Base-by-base conservation (phyloP, 768 basidiomycete genomes). In the Galerina marginata region DNA sequence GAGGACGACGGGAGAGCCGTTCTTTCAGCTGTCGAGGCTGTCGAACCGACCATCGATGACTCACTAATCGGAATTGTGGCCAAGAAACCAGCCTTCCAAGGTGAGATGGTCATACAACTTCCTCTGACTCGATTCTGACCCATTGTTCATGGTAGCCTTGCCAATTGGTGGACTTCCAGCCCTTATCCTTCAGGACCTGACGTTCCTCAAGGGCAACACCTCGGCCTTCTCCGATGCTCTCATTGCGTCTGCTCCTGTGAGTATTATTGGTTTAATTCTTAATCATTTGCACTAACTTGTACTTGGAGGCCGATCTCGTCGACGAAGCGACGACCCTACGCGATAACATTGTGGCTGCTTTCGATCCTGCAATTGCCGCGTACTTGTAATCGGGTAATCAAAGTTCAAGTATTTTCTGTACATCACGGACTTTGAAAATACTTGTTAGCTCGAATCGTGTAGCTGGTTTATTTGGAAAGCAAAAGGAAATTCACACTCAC, bases 131-230 rank as follows among this genome's bases (percentile, higher is more conserved):
- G n/a, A 53, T n/a, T 29, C 23, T 51, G 10, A 38, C 6, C 5
- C 29, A 20, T 33, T 7, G 29, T 33, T 33, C 20, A 20, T 2
- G 29, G n/a, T 14, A n/a, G 70, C 65, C 15, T 58, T 75, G 23
- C 71, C 74, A 45, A 63, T 77, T 46, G 70, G 67, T 46, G 72
- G 71, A 14, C 39, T 73, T 42, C 60, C 73, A 15, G 70, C 71
- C 16, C 63, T 78, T 33, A 65, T 77, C 39, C 59, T 65, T 20
- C 48, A 64, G 40, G 77, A 77, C 54, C 67, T 78, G 4, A 48
- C 54, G 11, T 62, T 46, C 15, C 68, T 77, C 56, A 65, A 65
- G 6, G 45, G 56, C 14, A 46, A 39, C 48, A 72, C 71, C 11
- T 50, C 47, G 37, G 49, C 48, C 12, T 73, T 76, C 55, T 54